Evolutionary conservation across 371 early-diverging fungal species (phyloP), one percentile per base, ranked within the genome.

Genomic region (Mucor racemosus): DNA sequence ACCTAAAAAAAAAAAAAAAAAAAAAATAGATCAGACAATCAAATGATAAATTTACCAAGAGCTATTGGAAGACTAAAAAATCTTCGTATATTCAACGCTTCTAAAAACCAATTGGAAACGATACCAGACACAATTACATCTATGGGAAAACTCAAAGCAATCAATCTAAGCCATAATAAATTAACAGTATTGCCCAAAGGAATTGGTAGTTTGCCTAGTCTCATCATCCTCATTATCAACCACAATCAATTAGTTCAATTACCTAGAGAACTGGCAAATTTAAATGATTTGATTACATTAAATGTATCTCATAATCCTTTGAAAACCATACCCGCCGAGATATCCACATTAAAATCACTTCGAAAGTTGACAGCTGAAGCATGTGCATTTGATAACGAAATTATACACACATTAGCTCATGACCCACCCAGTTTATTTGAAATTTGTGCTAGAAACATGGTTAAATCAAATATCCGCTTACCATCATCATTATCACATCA

Each of bases 371-470:
- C 76, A 21, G 58, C 88, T 5, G 85, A 88, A 11, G 74, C 77
- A 6, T 90, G 89, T 66, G 74, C 84, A 3, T 74, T 82, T 62
- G 66, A 75, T 4, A 41, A 58, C 4, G 77, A 76, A 48, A 76
- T 74, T 78, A 63, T 21, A 34, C 42, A 73, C 64, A 40, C 68
- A 14, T 48, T 82, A 36, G 44, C 67, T 33, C 71, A 75, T 62
- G 78, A 72, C 67, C 88, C 60, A 62, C 90, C 85, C 36, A 86
- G 88, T 3, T 76, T 95, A 15, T 78, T 88, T 59, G 96, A 96
- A 76, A 69, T 90, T 8, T 91, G 92, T 48, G 91, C 94, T 0
- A 84, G 96, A 54, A 77, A 86, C 17, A 81, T 94, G 44, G 87
- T 92, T 9, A 85, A 88, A n/a, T 75, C 83, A 3, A 86, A 89